Evolutionary conservation across 192 early-diverging fungal species (phyloP), one percentile per base, ranked within the genome.

Genomic region (Coemansia sp.): DNA sequence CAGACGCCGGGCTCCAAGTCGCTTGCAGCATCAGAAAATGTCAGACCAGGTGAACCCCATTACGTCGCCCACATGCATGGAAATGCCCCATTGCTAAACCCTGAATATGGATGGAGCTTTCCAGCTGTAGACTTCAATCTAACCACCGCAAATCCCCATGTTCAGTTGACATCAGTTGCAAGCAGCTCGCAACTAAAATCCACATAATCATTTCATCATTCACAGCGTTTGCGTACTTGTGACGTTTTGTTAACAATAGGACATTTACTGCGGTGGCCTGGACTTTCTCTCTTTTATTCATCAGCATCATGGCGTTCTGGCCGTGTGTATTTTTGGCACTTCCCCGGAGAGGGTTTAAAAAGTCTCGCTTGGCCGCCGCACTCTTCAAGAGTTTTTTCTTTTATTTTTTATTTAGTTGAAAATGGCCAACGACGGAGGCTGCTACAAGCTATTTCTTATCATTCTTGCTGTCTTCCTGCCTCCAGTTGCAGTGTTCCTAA

Each of bases 401-500:
- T 26, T 1, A 3, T 26, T 26, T 26, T 26, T 4, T 4, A 26
- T 4, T 26, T 26, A 3, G 23, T 4, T 26, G 23, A 26, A 26
- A 1, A 26, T 26, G 23, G 23, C 23, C 23, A 26, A 1, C 23
- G 23, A 26, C 23, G 46, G 57, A 26, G 43, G 33, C 38, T 52
- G 43, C 1, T 56, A 52, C 19, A 69, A 79, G 45, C 46, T 79
- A 6, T 18, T 69, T 7, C 48, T 74, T 28, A 36, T 70, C 7
- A 59, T 80, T 37, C 54, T 80, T 28, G 78, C 67, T 28, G 66
- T 80, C 48, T 70, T 80, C 67, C 62, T 88, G 13, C 86, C 86
- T 12, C 86, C 86, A 31, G 55, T 87, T 3, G 83, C 81, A 18
- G 87, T 86, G 20, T 73, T 83, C 41, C 63, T 89, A 43, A 84